Percentiles rank a stretch among this genome's conserved stretches.
Evolutionary conservation across 805 yeast species (phyloP).

Genomic region (Millerago galiae): DNA sequence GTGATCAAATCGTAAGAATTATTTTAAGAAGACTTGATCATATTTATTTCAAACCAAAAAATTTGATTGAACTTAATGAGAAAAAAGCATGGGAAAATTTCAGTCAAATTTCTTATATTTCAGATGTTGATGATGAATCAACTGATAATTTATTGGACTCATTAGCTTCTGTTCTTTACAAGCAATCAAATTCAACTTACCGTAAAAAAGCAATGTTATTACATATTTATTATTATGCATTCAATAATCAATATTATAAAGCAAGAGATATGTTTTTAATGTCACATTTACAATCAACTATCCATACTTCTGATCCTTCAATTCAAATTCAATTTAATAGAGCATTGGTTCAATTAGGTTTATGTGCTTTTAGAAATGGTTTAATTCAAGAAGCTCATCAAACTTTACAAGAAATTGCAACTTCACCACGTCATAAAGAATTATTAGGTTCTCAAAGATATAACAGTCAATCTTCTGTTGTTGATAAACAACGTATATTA

Average conservation of each 20-base stretch:
- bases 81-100: constrained; percentile 64
- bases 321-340: constrained; percentile 92
- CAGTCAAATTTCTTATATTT: constrained; percentile 23
- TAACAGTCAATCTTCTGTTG: constrained; percentile 43
- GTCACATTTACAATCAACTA: constrained; percentile 79
- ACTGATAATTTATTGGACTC: constrained; percentile 55
- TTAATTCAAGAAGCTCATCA: constrained; percentile 81
- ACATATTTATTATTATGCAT: constrained; percentile 86
- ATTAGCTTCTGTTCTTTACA: constrained; percentile 58
- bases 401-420: constrained; percentile 79
- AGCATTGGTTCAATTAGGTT: constrained; percentile 90
- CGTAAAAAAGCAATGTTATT: constrained; percentile 79
- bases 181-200: constrained; percentile 60
- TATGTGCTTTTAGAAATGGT: constrained; percentile 91
- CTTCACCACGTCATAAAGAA: constrained; percentile 82
- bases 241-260: constrained; percentile 72
- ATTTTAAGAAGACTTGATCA: constrained; percentile 83
- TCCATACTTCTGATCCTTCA: constrained; percentile 77
- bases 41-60: constrained; percentile 84
- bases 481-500: constrained; percentile 73
- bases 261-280: constrained; percentile 85
- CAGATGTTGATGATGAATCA: constrained; percentile 31
- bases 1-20: constrained; percentile 62
- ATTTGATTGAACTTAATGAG: constrained; percentile 66
- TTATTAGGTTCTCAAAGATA: constrained; percentile 76